A percentile compares a stretch with the other conserved stretches of the same genome.
phyloP scores from a whole-genome alignment of 306 rosid genomes.

The Casuarina equisetifolia region DNA sequence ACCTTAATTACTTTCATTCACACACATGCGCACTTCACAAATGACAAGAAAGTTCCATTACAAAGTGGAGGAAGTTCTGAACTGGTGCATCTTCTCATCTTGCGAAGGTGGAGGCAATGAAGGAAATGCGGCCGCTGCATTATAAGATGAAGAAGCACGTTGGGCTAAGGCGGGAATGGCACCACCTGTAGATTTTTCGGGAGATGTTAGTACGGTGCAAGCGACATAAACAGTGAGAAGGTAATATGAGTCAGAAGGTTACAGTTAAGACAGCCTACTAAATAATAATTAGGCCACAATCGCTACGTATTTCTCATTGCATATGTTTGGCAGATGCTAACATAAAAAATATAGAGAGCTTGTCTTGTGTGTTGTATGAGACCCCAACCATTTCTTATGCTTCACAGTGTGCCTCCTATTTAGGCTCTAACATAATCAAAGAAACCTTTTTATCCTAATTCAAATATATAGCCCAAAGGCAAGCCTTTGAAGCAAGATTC shows the following conservation, averaged over 20 bases:
- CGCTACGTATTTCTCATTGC: background rate
- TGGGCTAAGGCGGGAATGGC: constrained; percentile 80
- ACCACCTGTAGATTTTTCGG: constrained; percentile 56
- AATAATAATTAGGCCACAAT: background rate
- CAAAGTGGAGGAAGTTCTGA: constrained; percentile 66
- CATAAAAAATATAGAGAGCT: background rate
- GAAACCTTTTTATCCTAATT: background rate
- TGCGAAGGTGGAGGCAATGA: constrained; percentile 41
- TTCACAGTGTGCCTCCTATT: background rate
- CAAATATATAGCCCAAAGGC: background rate
- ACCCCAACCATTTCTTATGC: background rate
- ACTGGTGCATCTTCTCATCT: constrained; percentile 61
- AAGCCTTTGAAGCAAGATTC: background rate
- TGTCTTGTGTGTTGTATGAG: background rate
- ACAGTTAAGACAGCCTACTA: background rate
- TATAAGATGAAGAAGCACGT: constrained; percentile 80
- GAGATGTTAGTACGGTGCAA: constrained; percentile 2
- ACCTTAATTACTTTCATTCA: constrained; percentile 2
- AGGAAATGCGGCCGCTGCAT: constrained; percentile 51
- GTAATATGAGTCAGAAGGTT: background rate
- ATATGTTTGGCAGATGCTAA: background rate
- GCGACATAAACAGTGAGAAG: background rate
- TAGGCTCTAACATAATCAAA: background rate
- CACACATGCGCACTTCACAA: background rate
- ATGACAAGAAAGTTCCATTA: constrained; percentile 25